A percentile compares a stretch with the other conserved stretches of the same genome.
Conservation (phyloP, 2,329 filamentous ascomycete genomes). For the Aspergillus sp. region DNA sequence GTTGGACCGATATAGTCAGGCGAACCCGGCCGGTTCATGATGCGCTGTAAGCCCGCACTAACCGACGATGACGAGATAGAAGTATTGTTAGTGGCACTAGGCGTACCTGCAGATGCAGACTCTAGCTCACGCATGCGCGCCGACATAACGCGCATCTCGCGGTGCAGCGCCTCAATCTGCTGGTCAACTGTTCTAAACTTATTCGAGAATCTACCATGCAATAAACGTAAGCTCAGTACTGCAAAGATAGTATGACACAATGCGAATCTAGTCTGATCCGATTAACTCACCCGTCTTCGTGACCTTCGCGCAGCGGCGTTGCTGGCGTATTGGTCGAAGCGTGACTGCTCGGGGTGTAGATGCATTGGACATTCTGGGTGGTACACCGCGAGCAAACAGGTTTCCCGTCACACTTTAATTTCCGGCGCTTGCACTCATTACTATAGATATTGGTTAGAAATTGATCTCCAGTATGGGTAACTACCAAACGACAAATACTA, state of each 20-base stretch:
- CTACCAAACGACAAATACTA: neutral
- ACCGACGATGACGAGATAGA: slow-evolving; percentile 13
- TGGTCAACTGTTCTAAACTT: slow-evolving; percentile 28
- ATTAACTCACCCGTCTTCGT: slow-evolving; percentile 21
- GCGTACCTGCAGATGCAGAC: slow-evolving; percentile 13
- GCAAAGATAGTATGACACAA: slow-evolving; percentile 1
- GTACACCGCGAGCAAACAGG: slow-evolving; percentile 65
- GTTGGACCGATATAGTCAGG: slow-evolving; percentile 37
- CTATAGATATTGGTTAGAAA: slow-evolving; percentile 37
- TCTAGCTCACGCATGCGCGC: slow-evolving; percentile 30
- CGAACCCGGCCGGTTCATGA: slow-evolving; percentile 33
- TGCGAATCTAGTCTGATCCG: neutral
- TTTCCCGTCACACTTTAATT: slow-evolving; percentile 73
- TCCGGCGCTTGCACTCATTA: slow-evolving; percentile 73
- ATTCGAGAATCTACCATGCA: neutral
- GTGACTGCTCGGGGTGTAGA: slow-evolving; percentile 65
- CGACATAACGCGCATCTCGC: slow-evolving; percentile 31
- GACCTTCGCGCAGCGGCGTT: slow-evolving; percentile 8
- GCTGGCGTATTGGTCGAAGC: neutral
- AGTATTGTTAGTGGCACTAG: slow-evolving; percentile 13
- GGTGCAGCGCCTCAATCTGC: slow-evolving; percentile 28
- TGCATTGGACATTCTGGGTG: slow-evolving; percentile 61
- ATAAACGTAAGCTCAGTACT: neutral
- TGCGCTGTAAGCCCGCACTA: slow-evolving; percentile 25
- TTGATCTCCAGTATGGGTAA: neutral